Evolutionary conservation across 306 rosid species (phyloP).

Genomic region (Pyrus pyrifolia): DNA sequence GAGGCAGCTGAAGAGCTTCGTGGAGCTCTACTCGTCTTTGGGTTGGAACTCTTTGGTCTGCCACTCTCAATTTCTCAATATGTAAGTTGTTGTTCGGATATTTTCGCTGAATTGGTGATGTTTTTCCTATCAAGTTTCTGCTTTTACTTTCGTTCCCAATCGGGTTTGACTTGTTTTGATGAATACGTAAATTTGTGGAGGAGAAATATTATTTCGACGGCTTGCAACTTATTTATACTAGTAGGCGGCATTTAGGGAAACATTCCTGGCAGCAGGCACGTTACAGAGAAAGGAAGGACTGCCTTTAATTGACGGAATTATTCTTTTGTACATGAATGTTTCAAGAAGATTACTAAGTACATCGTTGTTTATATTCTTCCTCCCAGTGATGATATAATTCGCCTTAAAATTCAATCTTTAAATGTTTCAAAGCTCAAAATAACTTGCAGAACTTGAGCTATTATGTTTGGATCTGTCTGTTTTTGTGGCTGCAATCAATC

Average conservation of each 20-base stretch:
- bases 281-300: not conserved
- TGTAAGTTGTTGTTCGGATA: conserved; percentile 39
- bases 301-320: not conserved
- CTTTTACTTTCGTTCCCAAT: not conserved
- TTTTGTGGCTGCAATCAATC: not conserved
- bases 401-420: not conserved
- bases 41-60: conserved; percentile 83
- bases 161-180: not conserved
- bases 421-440: not conserved
- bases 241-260: not conserved
- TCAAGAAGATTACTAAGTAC: not conserved
- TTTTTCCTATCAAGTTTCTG: not conserved
- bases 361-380: not conserved
- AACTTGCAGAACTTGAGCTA: not conserved
- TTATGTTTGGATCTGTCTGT: not conserved
- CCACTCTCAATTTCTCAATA: conserved; percentile 77
- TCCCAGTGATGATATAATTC: not conserved
- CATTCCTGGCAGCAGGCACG: not conserved
- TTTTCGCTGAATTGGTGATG: not conserved
- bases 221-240: not conserved
- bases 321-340: not conserved
- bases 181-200: not conserved
- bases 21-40: conserved; percentile 60
- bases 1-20: conserved; percentile 58
- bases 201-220: not conserved